Conservation (phyloP, 805 yeast genomes). For the Kodamaea sagamina region DNA sequence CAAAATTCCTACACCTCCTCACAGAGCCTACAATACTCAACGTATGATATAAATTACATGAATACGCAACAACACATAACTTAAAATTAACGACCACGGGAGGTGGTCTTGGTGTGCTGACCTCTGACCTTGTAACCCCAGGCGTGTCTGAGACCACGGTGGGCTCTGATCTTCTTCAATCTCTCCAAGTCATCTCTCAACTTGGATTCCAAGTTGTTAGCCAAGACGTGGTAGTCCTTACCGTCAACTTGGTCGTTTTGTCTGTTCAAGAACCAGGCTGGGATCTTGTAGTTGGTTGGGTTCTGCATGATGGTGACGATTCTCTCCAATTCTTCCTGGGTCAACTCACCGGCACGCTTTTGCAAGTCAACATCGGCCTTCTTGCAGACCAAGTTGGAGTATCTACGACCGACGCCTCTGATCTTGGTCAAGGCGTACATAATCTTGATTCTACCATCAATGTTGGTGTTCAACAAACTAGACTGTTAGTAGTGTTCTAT, state of each 20-base stretch:
- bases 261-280: conserved; percentile 99
- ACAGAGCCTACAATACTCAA: conserved; percentile 3
- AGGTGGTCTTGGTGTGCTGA: conserved; percentile 99
- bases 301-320: conserved; percentile 99
- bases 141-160: conserved; percentile 99
- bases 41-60: conserved; percentile 16
- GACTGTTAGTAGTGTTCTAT: conserved; percentile 11
- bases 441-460: conserved; percentile 99
- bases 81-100: conserved; percentile 69
- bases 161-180: conserved; percentile 99
- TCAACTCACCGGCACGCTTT: conserved; percentile 99
- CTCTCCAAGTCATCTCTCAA: conserved; percentile 99
- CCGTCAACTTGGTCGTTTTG: conserved; percentile 98
- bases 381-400: conserved; percentile 99
- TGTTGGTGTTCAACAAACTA: conserved; percentile 99
- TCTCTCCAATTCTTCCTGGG: conserved; percentile 99
- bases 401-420: conserved; percentile 99
- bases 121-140: conserved; percentile 99
- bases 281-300: conserved; percentile 99
- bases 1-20: background rate
- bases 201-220: conserved; percentile 98
- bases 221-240: conserved; percentile 98
- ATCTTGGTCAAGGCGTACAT: conserved; percentile 99
- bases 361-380: conserved; percentile 98
- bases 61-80: conserved; percentile 18